Percentiles rank a stretch among this genome's conserved stretches.
Evolutionary conservation across 352 stramenopile genomes (phyloP).

Genomic region (Phytopythium chamaehyphon): DNA sequence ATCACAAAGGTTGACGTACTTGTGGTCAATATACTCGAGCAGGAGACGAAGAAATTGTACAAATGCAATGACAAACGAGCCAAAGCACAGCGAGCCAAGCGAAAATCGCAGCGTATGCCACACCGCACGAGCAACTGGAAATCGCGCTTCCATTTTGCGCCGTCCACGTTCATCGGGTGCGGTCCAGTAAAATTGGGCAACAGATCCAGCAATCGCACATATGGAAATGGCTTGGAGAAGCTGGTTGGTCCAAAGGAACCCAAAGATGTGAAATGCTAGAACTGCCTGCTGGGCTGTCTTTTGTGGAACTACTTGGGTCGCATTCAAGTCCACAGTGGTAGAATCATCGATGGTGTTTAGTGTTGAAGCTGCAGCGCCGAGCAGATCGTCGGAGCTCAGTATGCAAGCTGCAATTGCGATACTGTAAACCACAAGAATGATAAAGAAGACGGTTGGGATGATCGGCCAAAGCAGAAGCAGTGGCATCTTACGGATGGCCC

Average conservation of each 20-base stretch:
- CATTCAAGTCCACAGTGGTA: conserved; percentile 15
- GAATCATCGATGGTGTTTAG: conserved; percentile 2
- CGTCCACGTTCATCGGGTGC: conserved; percentile 20
- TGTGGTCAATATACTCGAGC: conserved; percentile 93
- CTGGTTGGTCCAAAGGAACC: conserved; percentile 95
- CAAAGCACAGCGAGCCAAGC: conserved; percentile 94
- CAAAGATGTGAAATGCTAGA: conserved; percentile 89
- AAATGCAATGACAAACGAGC: conserved; percentile 95
- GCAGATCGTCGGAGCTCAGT: conserved; percentile 52
- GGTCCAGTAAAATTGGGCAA: conserved; percentile 93
- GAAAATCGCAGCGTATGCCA: conserved; percentile 85
- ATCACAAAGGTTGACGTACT: conserved; percentile 42
- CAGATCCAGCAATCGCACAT: conserved; percentile 89
- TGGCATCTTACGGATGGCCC: conserved; percentile 51
- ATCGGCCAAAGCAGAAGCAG: conserved; percentile 62
- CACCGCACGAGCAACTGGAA: conserved; percentile 61
- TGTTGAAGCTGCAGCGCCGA: neutral
- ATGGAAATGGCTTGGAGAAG: conserved; percentile 95
- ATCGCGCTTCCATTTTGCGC: conserved; percentile 41
- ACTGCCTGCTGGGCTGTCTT: conserved; percentile 53
- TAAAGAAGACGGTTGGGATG: conserved; percentile 46
- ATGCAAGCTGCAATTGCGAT: conserved; percentile 53
- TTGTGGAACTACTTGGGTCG: conserved; percentile 24
- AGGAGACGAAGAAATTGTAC: conserved; percentile 94
- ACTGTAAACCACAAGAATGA: conserved; percentile 53